Evolutionary conservation across 371 early-diverging fungal genomes (phyloP).

Genomic region (Mortierella sp.): DNA sequence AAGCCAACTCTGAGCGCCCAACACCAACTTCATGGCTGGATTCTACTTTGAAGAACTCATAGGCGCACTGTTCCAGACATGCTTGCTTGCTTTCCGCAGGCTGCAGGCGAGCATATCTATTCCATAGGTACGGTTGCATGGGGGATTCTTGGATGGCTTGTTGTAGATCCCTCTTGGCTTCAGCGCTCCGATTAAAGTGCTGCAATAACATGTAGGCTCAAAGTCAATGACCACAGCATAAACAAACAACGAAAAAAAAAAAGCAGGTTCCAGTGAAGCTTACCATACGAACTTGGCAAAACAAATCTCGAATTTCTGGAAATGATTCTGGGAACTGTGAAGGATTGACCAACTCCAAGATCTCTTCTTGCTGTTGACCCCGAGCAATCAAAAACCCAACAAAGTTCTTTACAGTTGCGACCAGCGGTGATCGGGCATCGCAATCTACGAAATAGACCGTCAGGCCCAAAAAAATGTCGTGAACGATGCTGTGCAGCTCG

Average conservation of each 20-base stretch:
- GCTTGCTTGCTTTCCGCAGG: slow-evolving; percentile 12
- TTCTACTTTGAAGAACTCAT: slow-evolving; percentile 18
- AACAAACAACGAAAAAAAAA: not conserved
- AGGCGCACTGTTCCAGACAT: slow-evolving; percentile 31
- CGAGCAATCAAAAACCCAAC: slow-evolving; percentile 44
- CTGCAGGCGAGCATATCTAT: slow-evolving; percentile 31
- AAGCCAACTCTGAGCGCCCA: slow-evolving; percentile 17
- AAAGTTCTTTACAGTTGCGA: slow-evolving; percentile 47
- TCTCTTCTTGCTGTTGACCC: slow-evolving; percentile 24
- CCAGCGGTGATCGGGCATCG: slow-evolving; percentile 26
- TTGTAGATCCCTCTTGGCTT: slow-evolving; percentile 16
- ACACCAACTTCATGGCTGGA: not conserved
- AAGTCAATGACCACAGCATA: not conserved
- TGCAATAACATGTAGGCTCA: slow-evolving; percentile 1
- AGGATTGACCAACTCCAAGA: slow-evolving; percentile 42
- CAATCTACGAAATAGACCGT: slow-evolving; percentile 42
- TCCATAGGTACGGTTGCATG: slow-evolving; percentile 44
- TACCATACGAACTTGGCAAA: slow-evolving; percentile 42
- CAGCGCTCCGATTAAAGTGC: slow-evolving; percentile 18
- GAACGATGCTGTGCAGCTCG: slow-evolving; percentile 42
- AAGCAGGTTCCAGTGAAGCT: not conserved
- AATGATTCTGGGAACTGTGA: slow-evolving; percentile 22
- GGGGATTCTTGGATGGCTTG: slow-evolving; percentile 28
- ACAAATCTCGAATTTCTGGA: slow-evolving; percentile 36
- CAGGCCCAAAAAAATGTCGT: slow-evolving; percentile 47